Evolutionary conservation across 371 early-diverging fungal species (phyloP), one percentile per base, ranked within the genome.

Genomic region (Cokeromyces recurvatus): DNA sequence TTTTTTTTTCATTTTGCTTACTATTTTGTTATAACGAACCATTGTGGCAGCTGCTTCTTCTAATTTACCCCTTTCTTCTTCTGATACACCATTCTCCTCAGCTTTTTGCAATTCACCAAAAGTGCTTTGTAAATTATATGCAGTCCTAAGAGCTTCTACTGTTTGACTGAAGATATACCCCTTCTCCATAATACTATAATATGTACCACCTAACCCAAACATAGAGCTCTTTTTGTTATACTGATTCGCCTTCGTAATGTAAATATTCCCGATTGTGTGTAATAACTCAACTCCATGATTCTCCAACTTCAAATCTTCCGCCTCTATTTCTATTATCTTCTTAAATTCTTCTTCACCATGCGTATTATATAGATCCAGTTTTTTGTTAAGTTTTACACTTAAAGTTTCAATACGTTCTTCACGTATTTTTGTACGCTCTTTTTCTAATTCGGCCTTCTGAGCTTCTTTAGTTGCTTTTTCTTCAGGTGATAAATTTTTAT

Each of bases 241-340:
- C 57, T 95, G 91, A 38, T 81, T 82, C 15, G 92, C 91, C 63
- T 93, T 93, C 44, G 85, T 68, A 29, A 70, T 66, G 63, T 97
- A 97, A 1, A 90, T 89, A 62, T 83, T 86, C 20, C 98, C 98
- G 51, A 96, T 86, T 2, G 91, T 85, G 62, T 94, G 90, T 41
- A 97, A 67, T 16, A 97, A 67, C 62, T 95, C 95, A 2, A 90
- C 83, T 21, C 98, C 98, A 58, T 92, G 92, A 24, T 84, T 87
- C 61, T 93, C 98, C 7, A 66, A 50, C 64, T 92, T 91, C 31
- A 97, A 78, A 29, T 84, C 85, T 38, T 94, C 91, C 0, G 94
- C 92, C 57, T 97, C 96, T 23, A 79, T 53, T 37, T 77, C 66
- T 19, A 89, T 77, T 38, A 80, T 68, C 17, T 82, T 74, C 27